Base-by-base conservation (phyloP, 139 green algal genomes). In the Chara braunii region DNA sequence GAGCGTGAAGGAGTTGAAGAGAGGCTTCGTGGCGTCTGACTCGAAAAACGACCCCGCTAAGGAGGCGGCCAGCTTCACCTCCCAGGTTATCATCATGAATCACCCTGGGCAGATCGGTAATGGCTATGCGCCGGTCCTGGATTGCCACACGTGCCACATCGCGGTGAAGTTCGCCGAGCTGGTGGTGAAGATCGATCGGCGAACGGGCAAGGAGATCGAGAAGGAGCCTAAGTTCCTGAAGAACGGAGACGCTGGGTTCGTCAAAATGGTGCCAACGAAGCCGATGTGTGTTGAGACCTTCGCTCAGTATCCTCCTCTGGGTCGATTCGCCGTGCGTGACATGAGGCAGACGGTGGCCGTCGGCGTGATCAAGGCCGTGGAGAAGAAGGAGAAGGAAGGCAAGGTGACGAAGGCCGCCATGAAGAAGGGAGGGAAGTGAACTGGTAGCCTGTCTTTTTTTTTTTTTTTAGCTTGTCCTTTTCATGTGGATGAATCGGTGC, bases 281-380 rank as follows among this genome's bases (percentile, higher is more conserved):
- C 84, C 84, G 57, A 85, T 89, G 83, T 86, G 83, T 55, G 78
- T 89, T 51, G 84, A 89, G 83, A 50, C 70, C 3, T 89, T 84
- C 73, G 78, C 62, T 7, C 37, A 75, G 34, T 89, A 87, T 70
- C 81, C 80, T 24, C 72, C 78, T 11, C 69, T 89, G 51, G 84
- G 83, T 5, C 72, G 83, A 35, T 89, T 89, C 62, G 84, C 76
- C 50, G 78, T 88, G 64, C 78, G 80, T 31, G 82, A 84, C 76
- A 85, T 87, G 81, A 70, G 72, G 37, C 78, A 85, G 60, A 85
- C 76, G 9, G 83, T 88, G 30, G 83, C 81, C 40, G 83, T 88
- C 28, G 83, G 83, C 50, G 78, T 88, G 70, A 85, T 88, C 77
- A 85, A 87, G 78, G 31, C 48, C 6, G 79, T 85, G 23, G 53